Base-by-base conservation (phyloP, 371 early-diverging fungal genomes). In the Haplosporangium sp. region DNA sequence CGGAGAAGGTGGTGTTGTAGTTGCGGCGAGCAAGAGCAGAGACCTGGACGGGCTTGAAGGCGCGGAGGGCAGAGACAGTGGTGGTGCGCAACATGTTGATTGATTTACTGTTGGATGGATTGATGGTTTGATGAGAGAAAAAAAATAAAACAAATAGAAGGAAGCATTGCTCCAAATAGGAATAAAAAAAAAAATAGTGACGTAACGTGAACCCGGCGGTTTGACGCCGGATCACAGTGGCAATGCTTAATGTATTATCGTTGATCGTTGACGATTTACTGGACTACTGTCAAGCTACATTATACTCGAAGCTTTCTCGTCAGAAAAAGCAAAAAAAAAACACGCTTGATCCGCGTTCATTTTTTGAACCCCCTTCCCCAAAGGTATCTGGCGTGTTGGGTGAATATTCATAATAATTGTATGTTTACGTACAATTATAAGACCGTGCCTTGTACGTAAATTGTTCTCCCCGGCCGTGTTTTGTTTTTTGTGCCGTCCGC, bases 41-140 rank as follows among this genome's bases (percentile, higher is more conserved):
- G 63, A 69, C 72, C 69, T 81, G 82, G 67, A 72, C 72, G 56
- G 82, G 82, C 76, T 75, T 81, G 82, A 75, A 65, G 61, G 68
- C 63, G 52, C 75, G 75, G 72, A 72, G 69, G 57, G 75, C 72
- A 38, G 72, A 34, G 66, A 67, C 55, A 52, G 75, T 52, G 69
- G 82, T 72, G 72, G 75, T 71, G 60, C 75, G 82, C 69, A 81
- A 65, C 82, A 81, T 81, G 71, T 27, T 71, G 63, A 52, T 42
- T 52, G 35, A 53, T 52, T 27, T 27, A 27, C 27, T 27, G 27
- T 27, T 27, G 53, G 44, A 47, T 39, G 50, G 58, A 45, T 39
- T 20, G 27, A 34, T 44, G 19, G 52, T 56, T 37, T 15, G 60
- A 37, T 42, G 53, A 13, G 27, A 50, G 27, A 57, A 27, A 19